Evolutionary conservation across 148 eudicot genomes (phyloP), one percentile per base, ranked within the genome.

Genomic region (Rhododendron henanense): DNA sequence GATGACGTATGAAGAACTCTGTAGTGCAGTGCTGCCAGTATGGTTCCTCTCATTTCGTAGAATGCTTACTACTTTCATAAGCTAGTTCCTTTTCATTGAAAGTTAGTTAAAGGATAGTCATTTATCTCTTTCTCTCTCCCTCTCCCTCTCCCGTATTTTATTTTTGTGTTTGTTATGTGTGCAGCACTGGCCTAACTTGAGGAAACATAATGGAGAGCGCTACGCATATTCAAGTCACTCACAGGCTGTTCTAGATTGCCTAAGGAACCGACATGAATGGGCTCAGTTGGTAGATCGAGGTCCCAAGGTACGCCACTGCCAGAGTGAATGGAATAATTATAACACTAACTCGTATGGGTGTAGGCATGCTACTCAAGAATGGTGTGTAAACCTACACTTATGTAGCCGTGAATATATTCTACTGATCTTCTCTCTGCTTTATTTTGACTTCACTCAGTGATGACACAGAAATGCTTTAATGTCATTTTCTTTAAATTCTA

Each of bases 121-220:
- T 82, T 81, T 41, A 47, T 59, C 76, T 81, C 31, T 1, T 59
- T 81, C 78, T 59, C 48, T 37, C 31, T 81, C 85, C 18, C 48
- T 37, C 31, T 81, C 85, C 18, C 80, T 83, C 84, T 84, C 23
- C 3, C 1, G 6, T 55, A 14, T 50, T 87, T 69, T 88, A 2
- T 25, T n/a, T 25, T 11, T 67, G 35, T 65, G 73, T n/a, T 16
- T 59, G 2, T 63, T 61, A 1, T 13, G 76, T 71, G 76, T 33
- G 87, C 91, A 97, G 99, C 99, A 97, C 74, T 97, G 99, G 99
- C 94, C 92, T 50, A 90, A 95, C 90, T 88, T 97, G 93, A 90
- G 99, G 91, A 97, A 97, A 92, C 99, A 97, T 88, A 97, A 97
- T 90, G 99, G 99, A 80, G 98, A 97, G 90, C 92, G 93, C 78